Base-by-base conservation (phyloP, 2,329 filamentous ascomycete species). In the Penicillium glabrum region DNA sequence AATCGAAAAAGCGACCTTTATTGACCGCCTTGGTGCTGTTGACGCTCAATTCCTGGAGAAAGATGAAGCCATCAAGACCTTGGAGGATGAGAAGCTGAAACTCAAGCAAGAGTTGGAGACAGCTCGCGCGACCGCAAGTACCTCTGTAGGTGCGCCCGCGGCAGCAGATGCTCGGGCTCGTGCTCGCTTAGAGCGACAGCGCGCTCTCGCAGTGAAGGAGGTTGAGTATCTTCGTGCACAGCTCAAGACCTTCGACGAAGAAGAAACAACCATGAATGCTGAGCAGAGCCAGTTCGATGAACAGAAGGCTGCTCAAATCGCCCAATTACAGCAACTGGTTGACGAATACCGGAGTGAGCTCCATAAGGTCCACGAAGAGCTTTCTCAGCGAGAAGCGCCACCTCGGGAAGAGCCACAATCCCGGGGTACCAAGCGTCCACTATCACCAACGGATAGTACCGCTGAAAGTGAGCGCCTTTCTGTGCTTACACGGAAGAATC, bases 181-280 rank as follows among this genome's bases (percentile, higher is more conserved):
- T 44, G 79, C 89, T 52, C 85, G 95, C 31, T 78, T 97, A 0
- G 93, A 99, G 67, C 84, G 95, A 57, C 93, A 98, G 71, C 89
- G 91, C 56, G 85, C 83, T 1, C 82, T 99, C 8, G 91, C 93
- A 0, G 82, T 91, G 24, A 97, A 97, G 70, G 96, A 99, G 72
- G 91, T 95, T 0, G 93, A 97, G 64, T 96, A 96, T 71, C 83
- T 99, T 7, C 89, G 95, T 23, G 93, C 91, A 0, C 95, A 99
- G 73, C 82, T 98, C 53, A 93, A 93, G 75, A 89, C 90, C 0
- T 89, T 96, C 58, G 91, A 98, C 67, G 84, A 86, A 0, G 95
- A 99, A 73, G 93, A 98, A 67, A 85, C 86, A 52, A 93, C 93
- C 0, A 89, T 97, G 77, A 87, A 93, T 46, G 67, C 68, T 54